These are phyloP conservation scores for Termitomyces sp. DNA, from an alignment of 768 basidiomycete species.

Conservation along the genomic window DNA sequence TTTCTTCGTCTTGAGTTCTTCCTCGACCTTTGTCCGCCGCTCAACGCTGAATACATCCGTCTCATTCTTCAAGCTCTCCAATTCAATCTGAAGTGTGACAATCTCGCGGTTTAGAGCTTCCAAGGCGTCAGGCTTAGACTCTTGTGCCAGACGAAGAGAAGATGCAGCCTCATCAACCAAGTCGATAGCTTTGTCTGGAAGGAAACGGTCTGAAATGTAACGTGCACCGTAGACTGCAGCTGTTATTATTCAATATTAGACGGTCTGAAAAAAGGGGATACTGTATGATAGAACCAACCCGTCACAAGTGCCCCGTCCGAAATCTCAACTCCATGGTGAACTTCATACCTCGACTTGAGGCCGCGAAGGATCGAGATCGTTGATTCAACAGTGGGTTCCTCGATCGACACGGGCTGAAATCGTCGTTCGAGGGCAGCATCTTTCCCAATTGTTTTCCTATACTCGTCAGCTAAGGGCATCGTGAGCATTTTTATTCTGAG, in stretches of 20 bases:
- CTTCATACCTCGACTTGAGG: slow-evolving; percentile 79
- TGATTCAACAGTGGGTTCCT: slow-evolving; percentile 82
- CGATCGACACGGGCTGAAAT: slow-evolving; percentile 86
- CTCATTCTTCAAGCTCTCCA: slow-evolving; percentile 87
- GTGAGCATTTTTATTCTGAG: background rate
- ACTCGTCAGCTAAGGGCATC: slow-evolving; percentile 63
- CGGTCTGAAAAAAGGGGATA: background rate
- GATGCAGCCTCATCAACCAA: slow-evolving; percentile 93
- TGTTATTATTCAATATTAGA: slow-evolving; percentile 15
- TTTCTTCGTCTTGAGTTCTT: slow-evolving; percentile 53
- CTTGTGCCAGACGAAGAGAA: slow-evolving; percentile 80
- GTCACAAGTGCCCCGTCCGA: slow-evolving; percentile 86
- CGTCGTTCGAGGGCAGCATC: slow-evolving; percentile 88
- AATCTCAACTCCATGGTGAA: slow-evolving; percentile 92
- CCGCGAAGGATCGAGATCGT: slow-evolving; percentile 87
- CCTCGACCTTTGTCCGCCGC: slow-evolving; percentile 62
- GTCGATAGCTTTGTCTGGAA: slow-evolving; percentile 91
- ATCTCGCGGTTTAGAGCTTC: slow-evolving; percentile 81
- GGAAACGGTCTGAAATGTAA: slow-evolving; percentile 82
- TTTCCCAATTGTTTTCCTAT: slow-evolving; percentile 87
- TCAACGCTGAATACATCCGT: slow-evolving; percentile 79
- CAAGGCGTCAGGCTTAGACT: slow-evolving; percentile 81
- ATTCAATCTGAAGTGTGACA: slow-evolving; percentile 83
- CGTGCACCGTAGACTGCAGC: slow-evolving; percentile 82
- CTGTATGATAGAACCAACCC: slow-evolving; percentile 31